A percentile compares a stretch with the other conserved stretches of the same genome.
phyloP scores from a whole-genome alignment of 2,329 filamentous ascomycete genomes.

The Rhinocladiella similis region DNA sequence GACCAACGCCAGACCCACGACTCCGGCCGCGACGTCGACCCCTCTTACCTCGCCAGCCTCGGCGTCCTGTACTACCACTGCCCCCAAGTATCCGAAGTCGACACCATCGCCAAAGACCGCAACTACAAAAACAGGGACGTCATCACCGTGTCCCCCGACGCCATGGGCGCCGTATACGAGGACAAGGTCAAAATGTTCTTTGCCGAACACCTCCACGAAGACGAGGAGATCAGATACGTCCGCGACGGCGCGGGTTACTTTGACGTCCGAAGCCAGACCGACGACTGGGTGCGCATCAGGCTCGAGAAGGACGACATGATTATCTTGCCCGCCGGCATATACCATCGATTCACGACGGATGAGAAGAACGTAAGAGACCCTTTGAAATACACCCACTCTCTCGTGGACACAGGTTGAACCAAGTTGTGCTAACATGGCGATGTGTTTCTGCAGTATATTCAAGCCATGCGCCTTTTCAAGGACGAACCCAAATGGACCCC shows the following conservation, averaged over 20 bases:
- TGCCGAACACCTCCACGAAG: constrained; percentile 92
- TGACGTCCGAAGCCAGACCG: constrained; percentile 78
- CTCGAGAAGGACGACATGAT: constrained; percentile 87
- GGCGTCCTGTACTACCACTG: constrained; percentile 79
- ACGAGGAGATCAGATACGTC: constrained; percentile 97
- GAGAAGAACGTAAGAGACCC: constrained; percentile 72
- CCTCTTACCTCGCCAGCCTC: constrained; percentile 67
- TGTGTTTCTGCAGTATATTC: constrained; percentile 68
- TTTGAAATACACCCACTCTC: not conserved
- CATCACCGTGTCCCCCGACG: constrained; percentile 81
- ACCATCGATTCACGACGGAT: constrained; percentile 96
- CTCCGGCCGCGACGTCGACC: constrained; percentile 69
- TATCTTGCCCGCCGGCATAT: constrained; percentile 91
- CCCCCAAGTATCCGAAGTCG: constrained; percentile 64
- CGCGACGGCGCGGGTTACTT: constrained; percentile 87
- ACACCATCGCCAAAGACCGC: constrained; percentile 71
- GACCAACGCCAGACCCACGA: constrained; percentile 92
- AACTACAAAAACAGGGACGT: constrained; percentile 94
- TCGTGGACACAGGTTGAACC: not conserved
- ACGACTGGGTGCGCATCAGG: constrained; percentile 85
- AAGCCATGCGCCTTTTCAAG: constrained; percentile 95
- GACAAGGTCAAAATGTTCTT: constrained; percentile 94
- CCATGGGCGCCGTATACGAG: constrained; percentile 86
- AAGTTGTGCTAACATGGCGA: constrained; percentile 8
- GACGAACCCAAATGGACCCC: constrained; percentile 99